Conservation (phyloP, 1,139 yeast genomes). For the Torulaspora pretoriensis region DNA sequence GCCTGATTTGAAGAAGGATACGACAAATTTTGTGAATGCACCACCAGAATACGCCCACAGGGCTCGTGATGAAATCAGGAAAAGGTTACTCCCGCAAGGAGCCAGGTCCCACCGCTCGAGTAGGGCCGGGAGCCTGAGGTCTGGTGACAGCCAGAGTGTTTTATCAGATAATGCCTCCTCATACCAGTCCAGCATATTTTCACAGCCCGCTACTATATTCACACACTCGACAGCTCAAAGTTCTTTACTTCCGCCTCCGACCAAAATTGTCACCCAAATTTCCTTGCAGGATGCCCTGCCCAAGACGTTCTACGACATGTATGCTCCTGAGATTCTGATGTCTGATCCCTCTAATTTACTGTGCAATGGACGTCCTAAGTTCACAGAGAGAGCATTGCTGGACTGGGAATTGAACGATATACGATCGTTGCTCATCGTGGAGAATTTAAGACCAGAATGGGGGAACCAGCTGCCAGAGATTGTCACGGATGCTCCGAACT, state of each 20-base stretch:
- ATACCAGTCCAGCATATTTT: slow-evolving; percentile 31
- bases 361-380: slow-evolving; percentile 54
- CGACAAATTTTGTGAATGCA: slow-evolving; percentile 34
- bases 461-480: slow-evolving; percentile 46
- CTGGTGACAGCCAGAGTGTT: slow-evolving; percentile 19
- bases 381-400: slow-evolving; percentile 53
- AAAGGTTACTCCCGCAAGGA: slow-evolving; percentile 23
- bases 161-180: slow-evolving; percentile 26
- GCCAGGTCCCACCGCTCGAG: slow-evolving; percentile 8
- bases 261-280: slow-evolving; percentile 22
- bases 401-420: slow-evolving; percentile 66
- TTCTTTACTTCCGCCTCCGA: slow-evolving; percentile 9
- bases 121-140: slow-evolving; percentile 2
- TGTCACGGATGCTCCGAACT: slow-evolving; percentile 18
- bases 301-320: slow-evolving; percentile 47
- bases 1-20: slow-evolving; percentile 5
- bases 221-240: slow-evolving; percentile 20
- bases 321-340: slow-evolving; percentile 47
- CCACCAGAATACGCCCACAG: slow-evolving; percentile 41
- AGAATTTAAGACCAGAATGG: slow-evolving; percentile 51
- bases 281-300: slow-evolving; percentile 46
- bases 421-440: slow-evolving; percentile 55
- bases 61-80: slow-evolving; percentile 41
- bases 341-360: slow-evolving; percentile 38
- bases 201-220: slow-evolving; percentile 24